Percentiles rank a stretch among this genome's conserved stretches.
These are phyloP conservation scores for Geotrichum cucujoidarum DNA, from an alignment of 1,139 yeast species.

Conservation along the genomic window DNA sequence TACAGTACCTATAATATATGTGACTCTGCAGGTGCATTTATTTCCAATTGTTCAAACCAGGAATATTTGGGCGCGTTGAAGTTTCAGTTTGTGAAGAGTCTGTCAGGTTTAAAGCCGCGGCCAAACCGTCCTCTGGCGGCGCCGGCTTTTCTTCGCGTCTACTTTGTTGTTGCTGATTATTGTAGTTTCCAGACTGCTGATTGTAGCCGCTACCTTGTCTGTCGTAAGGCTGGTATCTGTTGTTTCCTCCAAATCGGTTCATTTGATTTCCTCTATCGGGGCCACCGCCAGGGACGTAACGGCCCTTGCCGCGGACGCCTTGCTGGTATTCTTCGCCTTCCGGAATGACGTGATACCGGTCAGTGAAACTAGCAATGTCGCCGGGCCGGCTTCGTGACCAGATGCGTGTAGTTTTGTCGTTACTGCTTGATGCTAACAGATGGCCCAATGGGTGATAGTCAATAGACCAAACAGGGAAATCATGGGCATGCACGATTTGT, in stretches of 20 bases:
- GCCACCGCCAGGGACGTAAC: not conserved
- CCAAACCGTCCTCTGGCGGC: conserved; percentile 2
- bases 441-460: conserved; percentile 96
- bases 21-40: no score
- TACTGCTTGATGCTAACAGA: conserved; percentile 83
- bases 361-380: conserved; percentile 78
- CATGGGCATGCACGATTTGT: conserved; percentile 83
- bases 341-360: conserved; percentile 46
- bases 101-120: not conserved
- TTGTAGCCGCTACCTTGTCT: conserved; percentile 2
- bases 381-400: conserved; percentile 94
- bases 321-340: conserved; percentile 15
- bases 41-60: conserved; percentile 14
- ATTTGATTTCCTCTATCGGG: conserved; percentile 4
- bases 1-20: no score
- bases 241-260: conserved; percentile 6
- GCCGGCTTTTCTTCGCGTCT: not conserved
- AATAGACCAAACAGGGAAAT: conserved; percentile 81
- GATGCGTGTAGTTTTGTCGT: conserved; percentile 88
- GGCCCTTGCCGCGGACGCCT: not conserved
- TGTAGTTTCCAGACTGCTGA: not conserved
- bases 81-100: not conserved
- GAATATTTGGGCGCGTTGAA: conserved; percentile 13
- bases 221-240: conserved; percentile 1
- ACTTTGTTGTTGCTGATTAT: not conserved